A percentile compares a stretch with the other conserved stretches of the same genome.
Evolutionary conservation across 2,329 filamentous ascomycete genomes (phyloP).

Genomic region (Byssochlamys sp.): DNA sequence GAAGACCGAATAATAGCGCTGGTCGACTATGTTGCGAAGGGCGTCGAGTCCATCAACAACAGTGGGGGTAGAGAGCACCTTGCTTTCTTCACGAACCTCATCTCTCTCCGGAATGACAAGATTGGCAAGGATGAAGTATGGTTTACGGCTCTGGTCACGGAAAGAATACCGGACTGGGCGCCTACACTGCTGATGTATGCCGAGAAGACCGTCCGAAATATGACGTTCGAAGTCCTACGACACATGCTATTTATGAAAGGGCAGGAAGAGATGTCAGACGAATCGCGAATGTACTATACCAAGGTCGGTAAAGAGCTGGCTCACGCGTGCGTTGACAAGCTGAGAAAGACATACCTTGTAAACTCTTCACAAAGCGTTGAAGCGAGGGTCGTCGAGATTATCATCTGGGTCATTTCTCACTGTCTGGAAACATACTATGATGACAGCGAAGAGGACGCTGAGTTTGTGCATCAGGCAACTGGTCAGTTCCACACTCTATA

Average conservation of each 20-base stretch:
- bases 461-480: conserved; percentile 22
- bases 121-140: conserved; percentile 23
- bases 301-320: conserved; percentile 24
- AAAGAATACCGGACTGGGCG: conserved; percentile 40
- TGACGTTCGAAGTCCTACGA: conserved; percentile 36
- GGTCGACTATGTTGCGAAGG: conserved; percentile 35
- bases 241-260: conserved; percentile 33
- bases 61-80: conserved; percentile 42
- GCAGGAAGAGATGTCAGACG: conserved; percentile 18
- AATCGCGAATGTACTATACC: conserved; percentile 17
- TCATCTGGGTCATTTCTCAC: conserved; percentile 27
- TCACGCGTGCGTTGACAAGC: conserved; percentile 21
- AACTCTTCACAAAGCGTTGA: conserved; percentile 21
- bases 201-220: conserved; percentile 36
- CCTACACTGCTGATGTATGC: conserved; percentile 45
- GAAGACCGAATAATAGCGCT: conserved; percentile 28
- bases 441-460: conserved; percentile 26
- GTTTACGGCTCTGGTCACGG: conserved; percentile 28
- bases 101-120: conserved; percentile 32
- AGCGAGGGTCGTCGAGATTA: conserved; percentile 25
- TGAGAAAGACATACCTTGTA: conserved; percentile 23
- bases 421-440: conserved; percentile 31
- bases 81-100: conserved; percentile 45
- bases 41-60: conserved; percentile 40
- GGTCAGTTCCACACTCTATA: conserved; percentile 17